These are phyloP conservation scores for Solanum virginianum DNA, from an alignment of 257 asterid species.

Conservation along the genomic window DNA sequence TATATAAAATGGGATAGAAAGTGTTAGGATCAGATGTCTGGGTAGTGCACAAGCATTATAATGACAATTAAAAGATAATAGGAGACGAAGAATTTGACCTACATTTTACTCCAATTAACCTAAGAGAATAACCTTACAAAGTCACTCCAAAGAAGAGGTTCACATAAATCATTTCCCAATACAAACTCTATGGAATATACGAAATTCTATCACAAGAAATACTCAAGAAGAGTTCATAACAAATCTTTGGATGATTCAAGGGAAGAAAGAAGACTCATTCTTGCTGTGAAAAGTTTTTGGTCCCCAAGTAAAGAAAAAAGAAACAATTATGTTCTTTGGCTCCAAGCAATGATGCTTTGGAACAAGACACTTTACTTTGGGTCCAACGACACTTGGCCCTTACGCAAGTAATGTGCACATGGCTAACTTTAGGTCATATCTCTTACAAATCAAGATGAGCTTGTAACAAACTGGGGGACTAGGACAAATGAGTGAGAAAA, in stretches of 20 bases:
- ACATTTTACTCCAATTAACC: background rate
- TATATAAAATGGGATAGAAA: background rate
- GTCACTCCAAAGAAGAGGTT: background rate
- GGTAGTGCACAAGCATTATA: background rate
- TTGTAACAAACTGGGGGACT: no score
- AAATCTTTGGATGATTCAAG: background rate
- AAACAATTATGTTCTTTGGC: background rate
- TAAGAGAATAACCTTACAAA: background rate
- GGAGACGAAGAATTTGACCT: background rate
- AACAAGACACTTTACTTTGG: no score
- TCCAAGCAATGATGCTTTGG: background rate
- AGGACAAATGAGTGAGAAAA: no score
- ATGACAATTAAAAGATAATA: background rate
- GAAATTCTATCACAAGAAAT: background rate
- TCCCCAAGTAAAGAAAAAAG: background rate
- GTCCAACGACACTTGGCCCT: no score
- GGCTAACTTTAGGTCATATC: no score
- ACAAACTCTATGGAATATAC: background rate
- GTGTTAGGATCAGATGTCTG: background rate
- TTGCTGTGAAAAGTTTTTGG: background rate
- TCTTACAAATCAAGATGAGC: background rate
- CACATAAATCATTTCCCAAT: background rate
- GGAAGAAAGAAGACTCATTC: background rate
- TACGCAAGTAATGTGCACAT: no score
- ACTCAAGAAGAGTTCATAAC: background rate